A percentile compares a stretch with the other conserved stretches of the same genome.
phyloP scores from a whole-genome alignment of 768 basidiomycete species.

The Phanerochaete carnosa region DNA sequence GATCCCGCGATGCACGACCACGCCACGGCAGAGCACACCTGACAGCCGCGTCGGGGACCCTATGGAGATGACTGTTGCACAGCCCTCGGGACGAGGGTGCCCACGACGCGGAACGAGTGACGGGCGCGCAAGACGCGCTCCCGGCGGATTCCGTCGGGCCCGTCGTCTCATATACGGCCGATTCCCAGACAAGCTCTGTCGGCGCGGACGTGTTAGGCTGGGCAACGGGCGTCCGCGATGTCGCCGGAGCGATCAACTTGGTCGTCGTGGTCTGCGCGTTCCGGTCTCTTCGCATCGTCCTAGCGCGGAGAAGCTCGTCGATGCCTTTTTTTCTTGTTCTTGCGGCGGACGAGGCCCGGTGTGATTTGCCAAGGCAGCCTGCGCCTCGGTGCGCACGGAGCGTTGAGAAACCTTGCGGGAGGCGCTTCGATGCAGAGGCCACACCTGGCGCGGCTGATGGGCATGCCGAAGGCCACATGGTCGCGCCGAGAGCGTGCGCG shows the following conservation, averaged over 20 bases:
- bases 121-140: slow-evolving; percentile 56
- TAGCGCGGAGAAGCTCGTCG: too few relatives aligned
- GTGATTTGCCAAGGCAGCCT: background rate
- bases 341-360: background rate
- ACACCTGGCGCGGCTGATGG: slow-evolving; percentile 29
- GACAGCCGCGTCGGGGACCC: slow-evolving; percentile 54
- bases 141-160: slow-evolving; percentile 59
- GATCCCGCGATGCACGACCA: slow-evolving; percentile 29
- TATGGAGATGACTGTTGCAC: slow-evolving; percentile 58
- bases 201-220: slow-evolving; percentile 62
- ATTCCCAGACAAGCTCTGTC: slow-evolving; percentile 49
- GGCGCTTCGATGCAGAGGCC: slow-evolving; percentile 15
- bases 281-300: too few relatives aligned
- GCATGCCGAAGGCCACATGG: slow-evolving; percentile 45
- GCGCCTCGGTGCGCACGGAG: too few relatives aligned
- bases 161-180: slow-evolving; percentile 51
- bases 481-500: slow-evolving; percentile 34
- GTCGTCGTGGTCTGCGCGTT: too few relatives aligned
- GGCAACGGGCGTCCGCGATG: slow-evolving; percentile 59
- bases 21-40: slow-evolving; percentile 40
- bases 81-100: slow-evolving; percentile 56
- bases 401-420: background rate
- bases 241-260: slow-evolving; percentile 55
- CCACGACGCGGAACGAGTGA: slow-evolving; percentile 54
- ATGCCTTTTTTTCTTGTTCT: slow-evolving; percentile 29